phyloP scores from a whole-genome alignment of 2,329 filamentous ascomycete genomes.

The Blastomyces gilchristii region DNA sequence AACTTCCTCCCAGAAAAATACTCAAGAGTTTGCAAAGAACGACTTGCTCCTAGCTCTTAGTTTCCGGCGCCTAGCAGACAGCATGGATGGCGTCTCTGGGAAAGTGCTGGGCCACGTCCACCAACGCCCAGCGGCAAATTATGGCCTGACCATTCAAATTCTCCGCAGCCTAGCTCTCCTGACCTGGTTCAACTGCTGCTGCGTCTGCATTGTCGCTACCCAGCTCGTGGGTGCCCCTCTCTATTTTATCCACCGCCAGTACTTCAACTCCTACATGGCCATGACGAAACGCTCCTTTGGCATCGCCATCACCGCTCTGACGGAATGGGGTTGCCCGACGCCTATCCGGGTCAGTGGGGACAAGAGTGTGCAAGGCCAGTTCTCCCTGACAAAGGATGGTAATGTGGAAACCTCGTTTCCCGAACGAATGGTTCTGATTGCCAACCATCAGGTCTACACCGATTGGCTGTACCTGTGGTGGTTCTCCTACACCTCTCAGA shows the following conservation, averaged over 20 bases:
- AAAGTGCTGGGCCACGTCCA: slow-evolving; percentile 12
- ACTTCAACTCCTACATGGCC: slow-evolving; percentile 56
- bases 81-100: slow-evolving; percentile 13
- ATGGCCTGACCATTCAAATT: slow-evolving; percentile 37
- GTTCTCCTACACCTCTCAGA: slow-evolving; percentile 54
- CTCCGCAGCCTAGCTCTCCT: slow-evolving; percentile 36
- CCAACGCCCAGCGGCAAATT: slow-evolving; percentile 30
- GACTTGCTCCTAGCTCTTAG: background rate
- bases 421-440: slow-evolving; percentile 51
- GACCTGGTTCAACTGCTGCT: slow-evolving; percentile 38
- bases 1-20: background rate
- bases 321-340: slow-evolving; percentile 54
- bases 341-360: slow-evolving; percentile 54
- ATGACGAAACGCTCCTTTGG: slow-evolving; percentile 57
- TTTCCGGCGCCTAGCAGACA: background rate
- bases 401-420: slow-evolving; percentile 50
- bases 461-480: slow-evolving; percentile 62
- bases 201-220: slow-evolving; percentile 40
- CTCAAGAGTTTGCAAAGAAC: background rate
- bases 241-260: slow-evolving; percentile 50
- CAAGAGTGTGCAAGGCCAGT: slow-evolving; percentile 48
- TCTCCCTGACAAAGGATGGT: slow-evolving; percentile 47
- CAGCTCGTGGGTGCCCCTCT: slow-evolving; percentile 52
- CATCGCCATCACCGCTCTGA: slow-evolving; percentile 51
- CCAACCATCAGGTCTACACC: slow-evolving; percentile 59